phyloP scores from a whole-genome alignment of 2,329 filamentous ascomycete species.

The Fusarium lyarnte region DNA sequence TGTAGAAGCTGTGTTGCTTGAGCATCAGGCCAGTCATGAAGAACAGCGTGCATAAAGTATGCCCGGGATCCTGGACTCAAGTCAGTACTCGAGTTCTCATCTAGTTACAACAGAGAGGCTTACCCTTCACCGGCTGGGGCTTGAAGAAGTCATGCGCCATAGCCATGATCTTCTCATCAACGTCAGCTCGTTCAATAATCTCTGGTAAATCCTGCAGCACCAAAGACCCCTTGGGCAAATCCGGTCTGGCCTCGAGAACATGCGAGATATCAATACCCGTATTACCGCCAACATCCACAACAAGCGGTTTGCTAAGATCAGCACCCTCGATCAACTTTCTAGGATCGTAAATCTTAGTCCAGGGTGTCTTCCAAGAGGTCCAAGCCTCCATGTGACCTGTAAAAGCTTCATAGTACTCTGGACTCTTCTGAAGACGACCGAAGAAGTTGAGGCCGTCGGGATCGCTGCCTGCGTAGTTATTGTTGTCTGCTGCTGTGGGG shows the following conservation, averaged over 20 bases:
- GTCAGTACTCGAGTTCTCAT: accelerated
- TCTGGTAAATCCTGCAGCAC: constrained; percentile 31
- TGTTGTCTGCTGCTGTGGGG: constrained; percentile 10
- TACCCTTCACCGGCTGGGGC: constrained; percentile 22
- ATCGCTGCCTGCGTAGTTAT: constrained; percentile 17
- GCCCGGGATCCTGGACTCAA: constrained; percentile 46
- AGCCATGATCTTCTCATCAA: constrained; percentile 19
- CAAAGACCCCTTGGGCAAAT: constrained; percentile 7
- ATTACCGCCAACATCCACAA: constrained; percentile 32
- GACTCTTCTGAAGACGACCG: constrained; percentile 24
- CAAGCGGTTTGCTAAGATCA: constrained; percentile 6
- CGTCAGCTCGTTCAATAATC: constrained; percentile 7
- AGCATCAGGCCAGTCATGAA: constrained; percentile 61
- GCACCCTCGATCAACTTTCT: constrained; percentile 13
- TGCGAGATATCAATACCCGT: constrained; percentile 29
- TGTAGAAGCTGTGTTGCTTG: constrained; percentile 45
- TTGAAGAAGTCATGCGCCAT: constrained; percentile 32
- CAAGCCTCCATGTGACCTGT: constrained; percentile 32
- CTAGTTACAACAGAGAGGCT: not conserved
- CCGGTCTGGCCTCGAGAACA: constrained; percentile 1
- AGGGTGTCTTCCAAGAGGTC: constrained; percentile 32
- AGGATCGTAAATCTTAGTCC: constrained; percentile 31
- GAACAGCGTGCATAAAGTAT: constrained; percentile 58
- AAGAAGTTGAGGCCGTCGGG: constrained; percentile 31
- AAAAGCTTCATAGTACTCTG: constrained; percentile 30